phyloP scores from a whole-genome alignment of 2,329 filamentous ascomycete species.

The Geoglossum cookeanum region DNA sequence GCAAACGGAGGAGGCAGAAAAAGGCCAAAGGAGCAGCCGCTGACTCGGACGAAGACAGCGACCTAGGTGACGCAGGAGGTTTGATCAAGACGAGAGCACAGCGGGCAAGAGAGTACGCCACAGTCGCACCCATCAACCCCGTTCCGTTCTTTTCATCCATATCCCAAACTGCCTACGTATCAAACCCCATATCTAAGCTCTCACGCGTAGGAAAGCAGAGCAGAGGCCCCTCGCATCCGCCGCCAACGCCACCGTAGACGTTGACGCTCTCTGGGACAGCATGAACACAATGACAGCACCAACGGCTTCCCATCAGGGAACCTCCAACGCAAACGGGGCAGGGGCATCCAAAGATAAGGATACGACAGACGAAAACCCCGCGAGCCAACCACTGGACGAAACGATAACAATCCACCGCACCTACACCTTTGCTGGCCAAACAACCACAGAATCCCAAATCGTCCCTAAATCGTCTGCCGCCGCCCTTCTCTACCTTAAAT shows the following conservation, averaged over 20 bases:
- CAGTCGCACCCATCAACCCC: neutral
- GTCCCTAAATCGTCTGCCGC: constrained; percentile 34
- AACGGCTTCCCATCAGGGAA: neutral
- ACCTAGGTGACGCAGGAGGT: constrained; percentile 21
- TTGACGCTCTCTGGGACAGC: constrained; percentile 33
- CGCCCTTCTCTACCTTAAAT: constrained; percentile 30
- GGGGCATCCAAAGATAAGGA: too few relatives aligned
- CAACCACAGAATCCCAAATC: constrained; percentile 32
- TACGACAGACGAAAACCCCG: neutral
- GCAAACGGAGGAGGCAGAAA: constrained; percentile 20
- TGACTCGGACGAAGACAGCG: constrained; percentile 1
- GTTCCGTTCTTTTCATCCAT: neutral
- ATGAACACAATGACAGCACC: constrained; percentile 21
- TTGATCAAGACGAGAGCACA: constrained; percentile 35
- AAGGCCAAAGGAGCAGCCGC: constrained; percentile 20
- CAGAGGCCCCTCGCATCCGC: constrained; percentile 27
- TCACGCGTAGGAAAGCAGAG: constrained; percentile 23
- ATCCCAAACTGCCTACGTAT: neutral
- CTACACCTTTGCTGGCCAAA: constrained; percentile 38
- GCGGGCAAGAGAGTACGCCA: constrained; percentile 25
- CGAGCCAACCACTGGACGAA: constrained; percentile 18
- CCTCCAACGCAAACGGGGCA: neutral
- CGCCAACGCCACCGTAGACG: constrained; percentile 34
- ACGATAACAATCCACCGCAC: constrained; percentile 35
- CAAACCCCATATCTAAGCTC: neutral